These are phyloP conservation scores for Entonaema liquescens DNA, from an alignment of 495 filamentous ascomycete genomes.

Conservation along the genomic window DNA sequence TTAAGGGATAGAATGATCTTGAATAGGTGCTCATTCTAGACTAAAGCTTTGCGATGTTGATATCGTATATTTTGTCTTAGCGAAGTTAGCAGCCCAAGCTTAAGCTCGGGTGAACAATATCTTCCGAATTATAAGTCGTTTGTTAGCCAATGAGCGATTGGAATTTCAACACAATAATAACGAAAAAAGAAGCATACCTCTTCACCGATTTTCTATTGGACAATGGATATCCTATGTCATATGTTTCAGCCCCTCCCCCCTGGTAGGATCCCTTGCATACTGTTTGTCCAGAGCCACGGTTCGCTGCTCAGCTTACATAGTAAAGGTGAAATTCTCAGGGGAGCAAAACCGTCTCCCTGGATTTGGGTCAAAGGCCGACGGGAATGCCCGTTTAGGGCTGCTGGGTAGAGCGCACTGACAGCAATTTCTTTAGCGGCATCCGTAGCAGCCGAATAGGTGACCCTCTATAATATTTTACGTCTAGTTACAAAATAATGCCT, in stretches of 20 bases:
- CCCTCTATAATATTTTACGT: neutral
- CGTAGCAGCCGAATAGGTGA: neutral
- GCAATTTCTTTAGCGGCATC: neutral
- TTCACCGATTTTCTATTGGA: neutral
- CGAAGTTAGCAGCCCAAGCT: neutral
- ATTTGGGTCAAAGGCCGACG: neutral
- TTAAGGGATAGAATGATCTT: neutral
- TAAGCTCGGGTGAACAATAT: neutral
- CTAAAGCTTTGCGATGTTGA: no score
- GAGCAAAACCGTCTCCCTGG: neutral
- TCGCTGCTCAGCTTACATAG: neutral
- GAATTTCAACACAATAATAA: neutral
- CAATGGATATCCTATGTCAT: neutral
- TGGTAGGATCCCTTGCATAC: neutral
- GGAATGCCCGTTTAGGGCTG: constrained; percentile 5
- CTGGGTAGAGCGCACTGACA: neutral
- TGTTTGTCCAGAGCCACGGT: constrained; percentile 1
- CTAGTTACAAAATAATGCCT: neutral
- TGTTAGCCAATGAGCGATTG: constrained; percentile 22
- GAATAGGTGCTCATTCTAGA: no score
- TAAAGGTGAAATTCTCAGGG: neutral
- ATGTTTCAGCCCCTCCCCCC: neutral
- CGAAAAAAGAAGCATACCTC: constrained; percentile 18
- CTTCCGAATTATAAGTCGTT: constrained; percentile 21
- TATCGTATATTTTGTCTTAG: neutral